phyloP scores from a whole-genome alignment of 805 yeast genomes.

The Yarrowia sp. region DNA sequence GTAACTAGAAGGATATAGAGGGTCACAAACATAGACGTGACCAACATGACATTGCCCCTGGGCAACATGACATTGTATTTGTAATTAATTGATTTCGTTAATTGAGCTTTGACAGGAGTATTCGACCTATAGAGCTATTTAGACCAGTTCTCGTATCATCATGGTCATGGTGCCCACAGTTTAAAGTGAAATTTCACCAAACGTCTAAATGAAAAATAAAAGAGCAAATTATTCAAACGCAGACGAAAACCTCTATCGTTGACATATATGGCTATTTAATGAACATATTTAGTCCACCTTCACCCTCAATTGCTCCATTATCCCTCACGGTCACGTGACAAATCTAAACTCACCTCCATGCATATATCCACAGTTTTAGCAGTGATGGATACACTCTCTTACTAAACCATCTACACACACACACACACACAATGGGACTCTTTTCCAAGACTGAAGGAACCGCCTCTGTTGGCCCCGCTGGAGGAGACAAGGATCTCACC shows the following conservation, averaged over 20 bases:
- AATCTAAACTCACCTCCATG: constrained; percentile 5
- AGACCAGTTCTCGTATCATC: too few relatives aligned
- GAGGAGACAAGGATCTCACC: constrained; percentile 50
- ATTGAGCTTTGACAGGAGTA: too few relatives aligned
- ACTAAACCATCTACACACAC: not conserved
- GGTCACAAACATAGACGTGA: not conserved
- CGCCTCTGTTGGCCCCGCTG: constrained; percentile 32
- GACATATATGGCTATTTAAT: too few relatives aligned
- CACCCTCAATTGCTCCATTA: not conserved
- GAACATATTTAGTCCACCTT: too few relatives aligned
- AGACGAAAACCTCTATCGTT: too few relatives aligned
- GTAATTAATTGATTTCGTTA: too few relatives aligned
- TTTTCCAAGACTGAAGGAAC: constrained; percentile 29
- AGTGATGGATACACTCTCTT: not conserved
- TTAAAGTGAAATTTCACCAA: too few relatives aligned
- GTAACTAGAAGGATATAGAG: not conserved
- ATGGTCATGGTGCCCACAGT: too few relatives aligned
- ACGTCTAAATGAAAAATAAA: too few relatives aligned
- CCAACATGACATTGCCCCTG: too few relatives aligned
- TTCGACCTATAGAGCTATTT: too few relatives aligned
- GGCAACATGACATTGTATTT: not conserved
- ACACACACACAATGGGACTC: constrained; percentile 12
- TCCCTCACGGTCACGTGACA: constrained; percentile 8
- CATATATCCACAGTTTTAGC: constrained; percentile 14
- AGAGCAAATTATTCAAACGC: too few relatives aligned